Evolutionary conservation across 176 grass and related monocot genomes (phyloP).

Genomic region (Tillandsia leiboldiana): DNA sequence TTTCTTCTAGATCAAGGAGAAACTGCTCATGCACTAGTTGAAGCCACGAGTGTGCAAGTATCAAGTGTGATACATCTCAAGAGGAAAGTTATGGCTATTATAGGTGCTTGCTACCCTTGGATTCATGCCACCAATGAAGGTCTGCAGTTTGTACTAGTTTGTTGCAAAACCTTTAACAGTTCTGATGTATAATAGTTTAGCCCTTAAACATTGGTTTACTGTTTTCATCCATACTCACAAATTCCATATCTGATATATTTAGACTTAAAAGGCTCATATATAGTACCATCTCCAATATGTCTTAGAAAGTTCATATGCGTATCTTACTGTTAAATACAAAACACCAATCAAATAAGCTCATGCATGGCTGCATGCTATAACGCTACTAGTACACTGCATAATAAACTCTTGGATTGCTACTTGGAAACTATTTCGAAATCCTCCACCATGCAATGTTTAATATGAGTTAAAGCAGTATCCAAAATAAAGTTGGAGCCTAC

Average conservation of each 20-base stretch:
- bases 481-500: too few species aligned
- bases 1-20: constrained; percentile 67
- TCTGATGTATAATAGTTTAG: neutral
- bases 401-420: too few species aligned
- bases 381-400: too few species aligned
- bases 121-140: constrained; percentile 98
- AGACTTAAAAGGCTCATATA: too few species aligned
- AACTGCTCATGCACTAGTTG: constrained; percentile 35
- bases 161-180: constrained; percentile 5
- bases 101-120: constrained; percentile 94
- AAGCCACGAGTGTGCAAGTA: constrained; percentile 25
- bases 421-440: too few species aligned
- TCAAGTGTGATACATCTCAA: constrained; percentile 57
- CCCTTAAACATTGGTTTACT: neutral
- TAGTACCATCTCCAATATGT: too few species aligned
- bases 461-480: too few species aligned
- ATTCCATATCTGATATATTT: neutral
- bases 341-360: too few species aligned
- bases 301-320: neutral
- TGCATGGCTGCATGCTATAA: too few species aligned
- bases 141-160: constrained; percentile 16
- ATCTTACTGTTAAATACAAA: too few species aligned
- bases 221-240: neutral
- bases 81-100: constrained; percentile 51
- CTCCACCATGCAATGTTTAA: too few species aligned